Evolutionary conservation across 352 stramenopile species (phyloP).

Genomic region (Pythium monospermum): DNA sequence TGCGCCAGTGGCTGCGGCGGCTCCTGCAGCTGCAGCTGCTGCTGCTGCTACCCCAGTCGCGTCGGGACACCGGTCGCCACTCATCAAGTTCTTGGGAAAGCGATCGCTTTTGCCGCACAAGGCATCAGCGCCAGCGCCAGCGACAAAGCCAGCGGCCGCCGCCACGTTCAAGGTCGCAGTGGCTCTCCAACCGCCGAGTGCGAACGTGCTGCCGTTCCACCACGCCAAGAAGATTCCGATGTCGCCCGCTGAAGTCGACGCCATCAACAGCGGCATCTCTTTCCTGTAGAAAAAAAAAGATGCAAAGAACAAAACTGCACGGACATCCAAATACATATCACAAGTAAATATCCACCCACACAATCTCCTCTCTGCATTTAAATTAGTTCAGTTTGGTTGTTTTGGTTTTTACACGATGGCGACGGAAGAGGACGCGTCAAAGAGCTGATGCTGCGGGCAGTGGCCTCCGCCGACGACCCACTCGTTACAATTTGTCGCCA

Average conservation of each 20-base stretch:
- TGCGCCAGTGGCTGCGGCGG: not conserved
- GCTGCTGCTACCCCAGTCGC: slow-evolving; percentile 26
- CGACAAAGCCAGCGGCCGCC: slow-evolving; percentile 17
- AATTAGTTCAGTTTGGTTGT: not conserved
- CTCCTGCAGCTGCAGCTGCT: slow-evolving; percentile 27
- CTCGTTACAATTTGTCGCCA: slow-evolving; percentile 46
- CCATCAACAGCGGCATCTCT: slow-evolving; percentile 77
- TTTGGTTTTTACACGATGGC: slow-evolving; percentile 28
- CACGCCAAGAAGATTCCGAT: slow-evolving; percentile 63
- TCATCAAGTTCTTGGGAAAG: slow-evolving; percentile 74
- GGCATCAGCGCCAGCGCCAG: slow-evolving; percentile 24
- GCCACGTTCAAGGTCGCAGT: slow-evolving; percentile 13
- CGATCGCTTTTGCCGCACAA: slow-evolving; percentile 49
- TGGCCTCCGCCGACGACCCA: slow-evolving; percentile 67
- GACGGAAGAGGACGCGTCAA: slow-evolving; percentile 17
- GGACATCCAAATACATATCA: not conserved
- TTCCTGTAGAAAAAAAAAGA: slow-evolving; percentile 46
- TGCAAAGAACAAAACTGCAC: not conserved
- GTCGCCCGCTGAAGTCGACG: slow-evolving; percentile 53
- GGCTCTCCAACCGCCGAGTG: slow-evolving; percentile 45
- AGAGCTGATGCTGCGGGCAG: slow-evolving; percentile 61
- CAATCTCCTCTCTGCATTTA: not conserved
- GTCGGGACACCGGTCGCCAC: slow-evolving; percentile 43
- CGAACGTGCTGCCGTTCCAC: slow-evolving; percentile 58
- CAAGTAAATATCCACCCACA: not conserved